phyloP scores from a whole-genome alignment of 2,329 filamentous ascomycete species.

The Colletotrichum tropicale region DNA sequence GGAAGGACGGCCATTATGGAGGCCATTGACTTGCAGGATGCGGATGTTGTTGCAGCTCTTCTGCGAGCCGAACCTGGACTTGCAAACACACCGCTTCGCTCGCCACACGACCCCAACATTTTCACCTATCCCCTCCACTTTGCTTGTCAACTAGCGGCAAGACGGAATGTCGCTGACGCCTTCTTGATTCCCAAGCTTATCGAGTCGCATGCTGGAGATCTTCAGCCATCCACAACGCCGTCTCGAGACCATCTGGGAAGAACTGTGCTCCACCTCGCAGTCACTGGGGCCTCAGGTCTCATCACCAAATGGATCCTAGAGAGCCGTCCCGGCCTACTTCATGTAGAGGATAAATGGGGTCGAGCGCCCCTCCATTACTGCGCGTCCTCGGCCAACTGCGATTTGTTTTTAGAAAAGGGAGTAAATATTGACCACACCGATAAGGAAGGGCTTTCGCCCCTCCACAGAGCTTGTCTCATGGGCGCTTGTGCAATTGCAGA shows the following conservation, averaged over 20 bases:
- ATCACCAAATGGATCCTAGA: not conserved
- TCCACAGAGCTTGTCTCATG: not conserved
- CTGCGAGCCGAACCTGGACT: not conserved
- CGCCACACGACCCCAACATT: not conserved
- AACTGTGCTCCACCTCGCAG: not conserved
- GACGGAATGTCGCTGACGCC: not conserved
- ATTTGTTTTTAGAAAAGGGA: not conserved
- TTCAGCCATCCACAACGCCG: not conserved
- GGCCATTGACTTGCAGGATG: not conserved
- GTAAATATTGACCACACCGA: not conserved
- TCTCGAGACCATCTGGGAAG: not conserved
- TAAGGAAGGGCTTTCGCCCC: not conserved
- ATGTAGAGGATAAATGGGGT: not conserved
- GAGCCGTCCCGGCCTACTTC: not conserved
- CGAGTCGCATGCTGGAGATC: not conserved
- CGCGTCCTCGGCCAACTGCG: not conserved
- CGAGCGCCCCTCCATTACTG: not conserved
- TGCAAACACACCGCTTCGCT: not conserved
- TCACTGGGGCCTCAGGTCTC: not conserved
- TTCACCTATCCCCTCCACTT: not conserved
- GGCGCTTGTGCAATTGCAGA: not conserved
- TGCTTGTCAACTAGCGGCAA: not conserved
- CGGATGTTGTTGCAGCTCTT: not conserved
- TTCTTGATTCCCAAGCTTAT: not conserved
- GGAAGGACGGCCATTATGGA: not conserved